Percentiles rank a stretch among this genome's conserved stretches.
Conservation (phyloP, 2,329 filamentous ascomycete genomes). For the Aspergillus calidoustus region DNA sequence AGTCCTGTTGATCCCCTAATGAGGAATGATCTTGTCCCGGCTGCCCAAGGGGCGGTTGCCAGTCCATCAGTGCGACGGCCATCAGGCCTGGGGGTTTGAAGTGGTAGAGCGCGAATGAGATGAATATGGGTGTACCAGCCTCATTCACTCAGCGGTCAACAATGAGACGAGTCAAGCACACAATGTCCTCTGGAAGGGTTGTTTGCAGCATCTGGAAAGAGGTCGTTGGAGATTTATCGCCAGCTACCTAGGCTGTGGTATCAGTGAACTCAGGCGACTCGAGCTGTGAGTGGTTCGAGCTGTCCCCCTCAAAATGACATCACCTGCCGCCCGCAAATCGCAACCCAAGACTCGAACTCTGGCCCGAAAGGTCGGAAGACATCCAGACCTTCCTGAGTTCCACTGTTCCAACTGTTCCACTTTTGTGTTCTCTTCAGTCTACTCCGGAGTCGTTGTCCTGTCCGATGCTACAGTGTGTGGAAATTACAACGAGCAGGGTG, state of each 20-base stretch:
- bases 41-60: constrained; percentile 17
- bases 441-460: not conserved
- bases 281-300: constrained; percentile 11
- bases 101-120: not conserved
- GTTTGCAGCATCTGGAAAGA: constrained; percentile 4
- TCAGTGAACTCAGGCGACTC: not conserved
- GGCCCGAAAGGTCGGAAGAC: not conserved
- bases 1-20: not conserved
- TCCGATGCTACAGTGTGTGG: not conserved
- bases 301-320: constrained; percentile 17
- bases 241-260: not conserved
- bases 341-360: not conserved
- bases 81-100: constrained; percentile 6
- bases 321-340: constrained; percentile 4
- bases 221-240: not conserved
- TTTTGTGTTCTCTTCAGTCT: not conserved
- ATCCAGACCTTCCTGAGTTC: not conserved
- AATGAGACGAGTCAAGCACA: not conserved
- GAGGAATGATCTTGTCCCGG: constrained; percentile 7
- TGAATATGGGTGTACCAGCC: not conserved
- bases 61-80: constrained; percentile 17
- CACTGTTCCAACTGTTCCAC: not conserved
- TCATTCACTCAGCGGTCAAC: constrained; percentile 1
- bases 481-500: not conserved
- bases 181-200: not conserved